phyloP scores from a whole-genome alignment of 2,329 filamentous ascomycete genomes.

The Fusarium sp. region DNA sequence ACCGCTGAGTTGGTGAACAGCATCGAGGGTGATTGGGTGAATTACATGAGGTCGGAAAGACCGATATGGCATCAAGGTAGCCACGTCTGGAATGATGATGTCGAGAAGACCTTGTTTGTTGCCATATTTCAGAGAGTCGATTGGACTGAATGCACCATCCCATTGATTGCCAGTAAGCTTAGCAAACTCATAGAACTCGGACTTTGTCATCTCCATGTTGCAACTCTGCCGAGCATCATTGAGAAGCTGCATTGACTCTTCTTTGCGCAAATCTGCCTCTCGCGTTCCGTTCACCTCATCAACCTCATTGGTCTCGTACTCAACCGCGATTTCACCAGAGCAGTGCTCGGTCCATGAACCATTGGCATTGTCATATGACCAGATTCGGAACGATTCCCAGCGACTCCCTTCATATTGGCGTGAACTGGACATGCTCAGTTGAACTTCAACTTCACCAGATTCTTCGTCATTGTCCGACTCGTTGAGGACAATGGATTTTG shows the following conservation, averaged over 20 bases:
- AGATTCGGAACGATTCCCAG: constrained; percentile 8
- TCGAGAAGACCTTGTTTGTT: constrained; percentile 7
- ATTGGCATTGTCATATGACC: constrained; percentile 3
- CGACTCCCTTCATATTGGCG: constrained; percentile 10
- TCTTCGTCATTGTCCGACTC: neutral
- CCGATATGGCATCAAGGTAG: constrained; percentile 9
- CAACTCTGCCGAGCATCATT: neutral
- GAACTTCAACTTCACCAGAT: constrained; percentile 1
- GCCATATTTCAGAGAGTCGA: constrained; percentile 1
- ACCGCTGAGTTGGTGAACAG: constrained; percentile 9
- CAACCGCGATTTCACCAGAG: neutral
- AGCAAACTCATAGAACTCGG: constrained; percentile 8
- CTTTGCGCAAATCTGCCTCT: neutral
- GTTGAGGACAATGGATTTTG: neutral
- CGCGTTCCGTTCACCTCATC: neutral
- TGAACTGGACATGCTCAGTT: neutral
- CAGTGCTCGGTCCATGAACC: constrained; percentile 6
- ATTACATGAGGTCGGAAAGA: constrained; percentile 9
- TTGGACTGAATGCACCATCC: constrained; percentile 10
- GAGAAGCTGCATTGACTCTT: neutral
- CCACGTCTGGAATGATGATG: constrained; percentile 9
- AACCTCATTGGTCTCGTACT: neutral
- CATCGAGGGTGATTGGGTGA: constrained; percentile 5
- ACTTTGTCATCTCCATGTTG: neutral
- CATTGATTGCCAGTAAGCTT: constrained; percentile 10